Percentiles rank a stretch among this genome's conserved stretches.
phyloP scores from a whole-genome alignment of 169 alveolate genomes.

The Plasmodium cynomolgi region DNA sequence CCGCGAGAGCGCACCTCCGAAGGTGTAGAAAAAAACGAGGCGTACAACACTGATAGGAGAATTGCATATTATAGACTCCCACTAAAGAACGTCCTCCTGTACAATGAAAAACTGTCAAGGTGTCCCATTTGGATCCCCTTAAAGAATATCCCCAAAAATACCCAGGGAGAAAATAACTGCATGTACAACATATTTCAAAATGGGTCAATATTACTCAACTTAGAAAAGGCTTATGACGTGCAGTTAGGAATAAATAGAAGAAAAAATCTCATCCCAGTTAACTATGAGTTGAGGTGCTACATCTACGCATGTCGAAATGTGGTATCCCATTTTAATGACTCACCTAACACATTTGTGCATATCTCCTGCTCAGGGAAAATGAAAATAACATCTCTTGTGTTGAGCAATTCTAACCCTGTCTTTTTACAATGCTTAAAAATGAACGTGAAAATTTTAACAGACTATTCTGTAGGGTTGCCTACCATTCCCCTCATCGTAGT shows the following conservation, averaged over 20 bases:
- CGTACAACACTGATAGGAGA: constrained; percentile 65
- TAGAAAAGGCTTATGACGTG: constrained; percentile 77
- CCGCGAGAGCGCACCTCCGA: not conserved
- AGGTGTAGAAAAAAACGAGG: not conserved
- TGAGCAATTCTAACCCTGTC: constrained; percentile 84
- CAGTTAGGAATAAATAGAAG: constrained; percentile 80
- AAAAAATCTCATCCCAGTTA: constrained; percentile 83
- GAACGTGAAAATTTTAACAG: constrained; percentile 74
- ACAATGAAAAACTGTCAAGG: constrained; percentile 84
- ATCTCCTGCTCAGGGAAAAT: constrained; percentile 85
- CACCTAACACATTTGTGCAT: constrained; percentile 86
- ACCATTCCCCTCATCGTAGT: constrained; percentile 71
- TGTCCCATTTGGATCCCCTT: constrained; percentile 90
- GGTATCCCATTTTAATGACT: constrained; percentile 78
- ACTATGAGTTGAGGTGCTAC: constrained; percentile 90
- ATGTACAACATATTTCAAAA: constrained; percentile 81
- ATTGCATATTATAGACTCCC: constrained; percentile 81
- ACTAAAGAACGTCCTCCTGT: constrained; percentile 82
- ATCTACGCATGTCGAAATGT: constrained; percentile 87
- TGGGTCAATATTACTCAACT: constrained; percentile 81
- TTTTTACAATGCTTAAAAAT: constrained; percentile 86
- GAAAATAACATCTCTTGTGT: constrained; percentile 81
- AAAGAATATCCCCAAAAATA: constrained; percentile 78
- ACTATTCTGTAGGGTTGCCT: constrained; percentile 71
- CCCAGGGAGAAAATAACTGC: constrained; percentile 64